Percentiles rank a stretch among this genome's conserved stretches.
Evolutionary conservation across 768 basidiomycete genomes (phyloP).

Genomic region (Rhodosporidiobolus sp.): DNA sequence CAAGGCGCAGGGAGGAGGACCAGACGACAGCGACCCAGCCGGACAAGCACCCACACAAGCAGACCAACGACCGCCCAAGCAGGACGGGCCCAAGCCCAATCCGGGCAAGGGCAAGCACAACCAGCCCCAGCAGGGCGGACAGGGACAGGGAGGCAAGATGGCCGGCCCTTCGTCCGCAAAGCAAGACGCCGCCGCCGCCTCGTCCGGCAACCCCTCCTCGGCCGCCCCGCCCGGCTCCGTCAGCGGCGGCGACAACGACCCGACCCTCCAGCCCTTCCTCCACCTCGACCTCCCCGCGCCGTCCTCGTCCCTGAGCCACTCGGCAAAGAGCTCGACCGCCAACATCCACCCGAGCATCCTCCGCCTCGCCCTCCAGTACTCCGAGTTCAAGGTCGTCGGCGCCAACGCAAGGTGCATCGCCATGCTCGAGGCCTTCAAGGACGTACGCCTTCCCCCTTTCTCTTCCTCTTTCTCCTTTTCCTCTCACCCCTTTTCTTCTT

Average conservation of each 20-base stretch:
- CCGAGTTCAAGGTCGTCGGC: slow-evolving; percentile 86
- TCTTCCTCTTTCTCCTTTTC: not conserved
- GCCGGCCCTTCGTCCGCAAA: not conserved
- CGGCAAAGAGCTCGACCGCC: slow-evolving; percentile 79
- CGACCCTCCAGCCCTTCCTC: slow-evolving; percentile 41
- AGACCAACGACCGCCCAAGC: not conserved
- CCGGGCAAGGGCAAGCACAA: slow-evolving; percentile 9
- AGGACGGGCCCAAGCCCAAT: not conserved
- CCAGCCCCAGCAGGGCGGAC: not conserved
- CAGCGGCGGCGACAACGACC: slow-evolving; percentile 13
- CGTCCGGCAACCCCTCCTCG: slow-evolving; percentile 2
- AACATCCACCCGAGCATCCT: slow-evolving; percentile 88
- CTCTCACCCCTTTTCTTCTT: not conserved
- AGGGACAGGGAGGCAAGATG: not conserved
- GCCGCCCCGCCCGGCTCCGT: not conserved
- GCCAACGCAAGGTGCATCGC: slow-evolving; percentile 95
- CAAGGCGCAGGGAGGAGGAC: not conserved
- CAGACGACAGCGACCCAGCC: not conserved
- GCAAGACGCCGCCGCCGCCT: not conserved
- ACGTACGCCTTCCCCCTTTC: slow-evolving; percentile 56
- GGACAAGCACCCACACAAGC: not conserved
- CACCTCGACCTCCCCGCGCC: slow-evolving; percentile 42
- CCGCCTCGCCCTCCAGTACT: slow-evolving; percentile 81
- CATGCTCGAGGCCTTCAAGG: slow-evolving; percentile 84
- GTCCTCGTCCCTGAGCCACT: slow-evolving; percentile 61